Percentiles rank a stretch among this genome's conserved stretches.
Conservation (phyloP, 2,329 filamentous ascomycete species). For the Beauveria sp. region DNA sequence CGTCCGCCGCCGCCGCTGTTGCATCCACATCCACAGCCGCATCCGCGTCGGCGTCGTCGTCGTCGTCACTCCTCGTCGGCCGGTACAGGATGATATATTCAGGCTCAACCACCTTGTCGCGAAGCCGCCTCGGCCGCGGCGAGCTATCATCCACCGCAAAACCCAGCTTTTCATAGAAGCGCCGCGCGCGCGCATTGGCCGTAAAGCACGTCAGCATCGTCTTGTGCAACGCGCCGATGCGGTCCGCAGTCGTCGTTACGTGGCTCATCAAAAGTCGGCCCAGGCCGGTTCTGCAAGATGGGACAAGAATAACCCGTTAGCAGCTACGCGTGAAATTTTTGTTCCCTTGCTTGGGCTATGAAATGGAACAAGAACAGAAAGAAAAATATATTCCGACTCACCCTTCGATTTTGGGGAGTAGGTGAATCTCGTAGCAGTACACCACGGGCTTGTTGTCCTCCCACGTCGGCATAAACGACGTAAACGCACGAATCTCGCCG, state of each 20-base stretch:
- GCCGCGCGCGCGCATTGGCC: conserved; percentile 47
- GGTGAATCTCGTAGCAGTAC: conserved; percentile 75
- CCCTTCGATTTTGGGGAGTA: conserved; percentile 48
- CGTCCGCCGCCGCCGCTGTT: neutral
- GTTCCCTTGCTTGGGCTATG: too few relatives aligned
- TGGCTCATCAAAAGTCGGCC: conserved; percentile 52
- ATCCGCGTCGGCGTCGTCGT: neutral
- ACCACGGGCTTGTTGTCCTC: conserved; percentile 59
- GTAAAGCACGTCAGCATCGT: conserved; percentile 69
- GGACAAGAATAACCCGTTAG: neutral
- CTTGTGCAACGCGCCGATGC: conserved; percentile 51
- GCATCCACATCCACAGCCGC: neutral
- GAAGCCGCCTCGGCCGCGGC: conserved; percentile 44
- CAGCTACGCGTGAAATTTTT: too few relatives aligned
- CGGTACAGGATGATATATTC: conserved; percentile 54
- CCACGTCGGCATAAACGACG: conserved; percentile 64
- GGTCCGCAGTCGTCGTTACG: conserved; percentile 44
- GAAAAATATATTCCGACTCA: conserved; percentile 22
- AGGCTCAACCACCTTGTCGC: conserved; percentile 43
- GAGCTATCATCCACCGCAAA: conserved; percentile 49
- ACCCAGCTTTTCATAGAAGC: conserved; percentile 56
- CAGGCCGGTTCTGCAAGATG: conserved; percentile 47
- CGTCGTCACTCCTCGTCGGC: neutral
- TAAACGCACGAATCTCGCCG: conserved; percentile 42
- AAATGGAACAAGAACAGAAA: neutral